Base-by-base conservation (phyloP, 345 rosid genomes). In the Eutrema yunnanense region DNA sequence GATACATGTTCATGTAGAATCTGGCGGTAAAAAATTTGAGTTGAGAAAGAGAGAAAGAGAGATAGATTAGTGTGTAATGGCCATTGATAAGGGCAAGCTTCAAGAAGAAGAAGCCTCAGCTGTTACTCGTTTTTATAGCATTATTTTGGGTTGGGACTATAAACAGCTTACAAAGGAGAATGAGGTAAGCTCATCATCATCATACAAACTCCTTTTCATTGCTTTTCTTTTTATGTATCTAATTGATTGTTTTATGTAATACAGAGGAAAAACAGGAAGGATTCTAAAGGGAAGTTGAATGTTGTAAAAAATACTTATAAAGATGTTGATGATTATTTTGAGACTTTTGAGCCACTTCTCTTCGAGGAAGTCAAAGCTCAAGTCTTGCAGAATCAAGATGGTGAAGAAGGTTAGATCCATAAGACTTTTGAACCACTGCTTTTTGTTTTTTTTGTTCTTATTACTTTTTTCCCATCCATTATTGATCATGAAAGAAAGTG, bases 291-390 rank as follows among this genome's bases (percentile, higher is more conserved):
- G 56, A 84, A 76, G 56, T 56, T 91, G 37, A 84, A 69, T 47
- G 57, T 79, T 73, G 97, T 88, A 65, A 87, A 94, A 79, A 73
- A 83, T 73, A 81, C 86, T 2, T 94, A 86, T 76, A 81, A 72
- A 65, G 90, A 85, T 62, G 85, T 83, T 30, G 93, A 86, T 73
- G 97, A 94, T 74, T 91, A 94, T 65, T 79, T 91, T 29, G 82
- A 86, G 33, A 88, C 95, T 64, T 87, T 88, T 74, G 98, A 94
- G 83, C 95, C 96, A 2, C 87, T 94, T 26, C 81, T 94, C 67
- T 87, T 94, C 34, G 98, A 94, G 76, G 98, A 94, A 84, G 92
- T 88, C 30, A 94, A 89, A 79, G 90, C 98, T 81, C 96, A 89
- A 48, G 88, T 94, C 73, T 77, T 85, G 68, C 98, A 87, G 74